Evolutionary conservation across 768 basidiomycete species (phyloP), one percentile per base, ranked within the genome.

Genomic region (Lentinus brumalis): DNA sequence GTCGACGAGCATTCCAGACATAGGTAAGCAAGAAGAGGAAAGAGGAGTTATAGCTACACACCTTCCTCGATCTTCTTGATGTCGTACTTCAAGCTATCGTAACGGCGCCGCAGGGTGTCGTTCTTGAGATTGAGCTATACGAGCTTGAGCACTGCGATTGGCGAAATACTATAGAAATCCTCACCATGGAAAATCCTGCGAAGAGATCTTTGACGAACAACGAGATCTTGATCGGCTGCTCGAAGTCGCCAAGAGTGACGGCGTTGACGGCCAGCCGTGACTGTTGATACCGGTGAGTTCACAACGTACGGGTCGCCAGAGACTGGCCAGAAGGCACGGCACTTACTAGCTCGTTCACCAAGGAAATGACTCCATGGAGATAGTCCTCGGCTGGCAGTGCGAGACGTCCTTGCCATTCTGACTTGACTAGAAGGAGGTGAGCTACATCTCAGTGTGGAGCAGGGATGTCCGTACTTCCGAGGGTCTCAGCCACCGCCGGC

Each of bases 21-120:
- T 6, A 31, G 9, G 5, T 32, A 6, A 26, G 39, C 2, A 32
- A 41, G 4, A 7, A 5, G 18, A 10, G n/a, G 8, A 15, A 26
- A 11, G 8, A 31, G 30, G 26, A 46, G n/a, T 16, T 11, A 39
- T 46, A 50, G 29, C 31, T 32, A 65, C 78, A 50, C 57, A 84
- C 92, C 91, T 86, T 93, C 92, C 76, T 93, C 91, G 16, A 94
- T 89, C 68, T 92, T 92, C 73, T 92, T 92, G 62, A 94, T 83
- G 70, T 92, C 92, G 63, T 93, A 94, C 69, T 94, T 93, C 38
- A 93, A 76, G 63, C 88, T 85, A 69, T 93, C 91, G 69, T 89
- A 94, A 55, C 91, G 77, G 60, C 89, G 82, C 4, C 91, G 85
- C 16, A 94, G 75, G 0, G 78, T 69, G 67, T 93, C 92, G 59